Evolutionary conservation across 441 rosid genomes (phyloP).

Genomic region (Kokia cookei): DNA sequence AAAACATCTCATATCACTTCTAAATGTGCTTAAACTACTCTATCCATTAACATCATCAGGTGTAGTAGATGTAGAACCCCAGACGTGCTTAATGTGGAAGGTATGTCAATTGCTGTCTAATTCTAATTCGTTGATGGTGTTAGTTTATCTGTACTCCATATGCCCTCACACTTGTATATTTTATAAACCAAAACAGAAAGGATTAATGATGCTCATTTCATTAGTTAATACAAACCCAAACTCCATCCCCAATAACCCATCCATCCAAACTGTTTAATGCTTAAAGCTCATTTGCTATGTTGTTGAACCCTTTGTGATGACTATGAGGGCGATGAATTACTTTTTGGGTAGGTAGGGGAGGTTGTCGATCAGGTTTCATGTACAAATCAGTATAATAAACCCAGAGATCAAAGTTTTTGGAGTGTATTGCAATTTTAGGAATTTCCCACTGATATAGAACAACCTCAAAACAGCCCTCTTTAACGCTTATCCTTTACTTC

Average conservation of each 20-base stretch:
- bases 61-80: no score
- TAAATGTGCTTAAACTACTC: conserved; percentile 19
- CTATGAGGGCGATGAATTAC: not conserved
- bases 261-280: conserved; percentile 1
- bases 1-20: conserved; percentile 30
- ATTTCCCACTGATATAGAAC: not conserved
- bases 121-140: conserved; percentile 14
- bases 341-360: conserved; percentile 1
- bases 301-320: no score
- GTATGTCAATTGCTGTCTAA: conserved; percentile 16
- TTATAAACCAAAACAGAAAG: not conserved
- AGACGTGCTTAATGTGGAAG: conserved; percentile 1
- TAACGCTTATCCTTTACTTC: not conserved
- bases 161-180: not conserved
- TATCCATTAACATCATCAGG: conserved; percentile 21
- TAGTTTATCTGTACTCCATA: not conserved
- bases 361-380: conserved; percentile 4
- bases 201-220: conserved; percentile 1
- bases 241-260: not conserved
- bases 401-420: not conserved
- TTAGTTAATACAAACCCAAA: not conserved
- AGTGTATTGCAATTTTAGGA: conserved; percentile 10
- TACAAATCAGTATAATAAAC: conserved; percentile 7
- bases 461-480: not conserved
- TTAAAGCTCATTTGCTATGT: no score